Evolutionary conservation across 768 basidiomycete species (phyloP).

Genomic region (Floccularia luteovirens): DNA sequence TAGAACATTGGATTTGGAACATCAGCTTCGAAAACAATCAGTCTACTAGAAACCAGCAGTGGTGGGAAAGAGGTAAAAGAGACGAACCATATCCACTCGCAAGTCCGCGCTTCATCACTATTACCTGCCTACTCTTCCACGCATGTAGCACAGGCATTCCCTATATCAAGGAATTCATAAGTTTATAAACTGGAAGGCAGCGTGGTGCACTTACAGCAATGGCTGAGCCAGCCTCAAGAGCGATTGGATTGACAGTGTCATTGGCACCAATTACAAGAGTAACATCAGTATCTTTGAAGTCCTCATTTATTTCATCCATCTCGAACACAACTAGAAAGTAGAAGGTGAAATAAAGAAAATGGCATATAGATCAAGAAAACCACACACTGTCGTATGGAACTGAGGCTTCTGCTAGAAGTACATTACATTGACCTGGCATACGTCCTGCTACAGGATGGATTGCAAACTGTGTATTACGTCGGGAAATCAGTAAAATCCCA

Average conservation of each 20-base stretch:
- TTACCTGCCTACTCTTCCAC: constrained; percentile 89
- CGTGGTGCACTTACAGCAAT: constrained; percentile 47
- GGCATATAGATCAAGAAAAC: not conserved
- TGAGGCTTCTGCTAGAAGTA: constrained; percentile 84
- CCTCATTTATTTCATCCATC: constrained; percentile 95
- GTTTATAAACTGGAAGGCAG: not conserved
- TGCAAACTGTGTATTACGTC: constrained; percentile 39
- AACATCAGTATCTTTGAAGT: constrained; percentile 85
- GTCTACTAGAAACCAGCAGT: not conserved
- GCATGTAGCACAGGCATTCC: constrained; percentile 91
- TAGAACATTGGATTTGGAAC: constrained; percentile 94
- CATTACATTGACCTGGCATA: constrained; percentile 92
- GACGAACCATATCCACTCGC: constrained; percentile 76
- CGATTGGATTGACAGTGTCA: constrained; percentile 89
- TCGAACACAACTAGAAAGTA: constrained; percentile 67
- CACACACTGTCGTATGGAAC: constrained; percentile 82
- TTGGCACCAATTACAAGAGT: constrained; percentile 89
- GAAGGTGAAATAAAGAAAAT: constrained; percentile 5
- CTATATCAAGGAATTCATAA: constrained; percentile 15
- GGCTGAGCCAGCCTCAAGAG: constrained; percentile 76
- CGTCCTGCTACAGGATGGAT: constrained; percentile 90
- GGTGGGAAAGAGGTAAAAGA: not conserved
- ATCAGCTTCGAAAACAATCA: constrained; percentile 47
- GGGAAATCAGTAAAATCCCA: not conserved
- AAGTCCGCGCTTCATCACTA: constrained; percentile 91